Evolutionary conservation across 306 rosid genomes (phyloP), one percentile per base, ranked within the genome.

Genomic region (Benincasa hispida): DNA sequence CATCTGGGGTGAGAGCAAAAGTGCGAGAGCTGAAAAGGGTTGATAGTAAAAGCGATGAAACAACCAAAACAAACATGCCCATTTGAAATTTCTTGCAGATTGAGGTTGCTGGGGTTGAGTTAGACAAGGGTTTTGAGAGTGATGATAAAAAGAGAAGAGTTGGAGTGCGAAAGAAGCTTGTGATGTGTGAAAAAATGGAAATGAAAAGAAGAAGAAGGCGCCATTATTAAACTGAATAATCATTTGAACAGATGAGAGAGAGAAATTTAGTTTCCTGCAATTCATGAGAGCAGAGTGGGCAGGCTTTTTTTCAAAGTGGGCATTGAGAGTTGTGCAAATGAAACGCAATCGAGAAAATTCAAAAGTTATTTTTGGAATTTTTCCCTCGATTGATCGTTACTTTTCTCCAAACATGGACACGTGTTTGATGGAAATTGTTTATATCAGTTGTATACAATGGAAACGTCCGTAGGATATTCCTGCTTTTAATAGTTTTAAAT

Each of bases 1-100:
- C 97, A 72, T 94, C 99, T 75, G 41, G 87, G 27, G 86, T 57
- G 79, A 94, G 96, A 81, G 99, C 87, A 83, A 84, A 84, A 73
- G 88, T 80, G 27, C 78, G 83, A 83, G 80, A 67, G 77, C 54
- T 66, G 76, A 80, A 79, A 65, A 85, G 9, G 76, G 80, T 42
- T 18, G 69, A 66, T 1, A 79, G 61, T 10, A 80, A 78, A 80
- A 90, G 67, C 63, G 84, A 56, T 8, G 81, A 76, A 79, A 86
- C 77, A 78, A 56, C 42, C 82, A 79, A 84, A 18, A 79, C 65
- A 19, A 53, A 74, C 45, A 76, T 19, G 30, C 79, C 89, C 90
- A 84, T 90, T 77, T 83, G 88, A 81, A 78, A 60, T 62, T 54
- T 67, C 67, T 53, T 69, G 22, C 34, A 42, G 5, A 45, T 22